Percentiles rank a stretch among this genome's conserved stretches.
Evolutionary conservation across 192 early-diverging fungal genomes (phyloP).

Genomic region (Gigaspora rosea): DNA sequence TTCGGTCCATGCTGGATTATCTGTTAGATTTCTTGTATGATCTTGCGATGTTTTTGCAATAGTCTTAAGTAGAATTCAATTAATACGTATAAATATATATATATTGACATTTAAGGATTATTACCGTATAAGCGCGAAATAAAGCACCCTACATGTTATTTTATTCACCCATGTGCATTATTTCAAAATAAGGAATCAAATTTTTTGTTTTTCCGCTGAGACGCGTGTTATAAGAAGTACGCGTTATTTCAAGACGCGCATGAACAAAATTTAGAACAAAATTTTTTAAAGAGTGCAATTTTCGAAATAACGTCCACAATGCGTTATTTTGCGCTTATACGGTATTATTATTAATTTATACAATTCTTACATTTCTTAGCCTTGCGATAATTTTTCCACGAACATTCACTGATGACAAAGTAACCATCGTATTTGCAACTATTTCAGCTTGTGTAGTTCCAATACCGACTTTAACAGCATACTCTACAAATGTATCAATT

Average conservation of each 20-base stretch:
- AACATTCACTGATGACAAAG: conserved; percentile 74
- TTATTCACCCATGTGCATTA: too few species aligned
- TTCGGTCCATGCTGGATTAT: conserved; percentile 87
- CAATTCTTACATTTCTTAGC: conserved; percentile 64
- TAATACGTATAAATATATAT: conserved; percentile 1
- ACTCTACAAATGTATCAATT: conserved; percentile 76
- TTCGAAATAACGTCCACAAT: too few species aligned
- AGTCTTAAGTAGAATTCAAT: conserved; percentile 36
- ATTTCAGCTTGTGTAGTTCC: conserved; percentile 78
- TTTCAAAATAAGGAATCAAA: too few species aligned
- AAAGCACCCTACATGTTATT: too few species aligned
- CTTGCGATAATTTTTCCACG: conserved; percentile 82
- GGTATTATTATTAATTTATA: not conserved
- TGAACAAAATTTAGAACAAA: too few species aligned
- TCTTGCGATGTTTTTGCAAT: conserved; percentile 74
- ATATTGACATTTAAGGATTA: not conserved
- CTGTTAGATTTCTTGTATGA: conserved; percentile 67
- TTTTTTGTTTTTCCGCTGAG: too few species aligned
- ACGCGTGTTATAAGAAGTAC: too few species aligned
- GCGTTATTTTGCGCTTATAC: too few species aligned
- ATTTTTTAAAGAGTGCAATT: too few species aligned
- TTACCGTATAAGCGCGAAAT: too few species aligned
- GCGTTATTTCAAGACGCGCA: too few species aligned
- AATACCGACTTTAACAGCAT: conserved; percentile 77
- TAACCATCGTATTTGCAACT: conserved; percentile 83